Percentiles rank a stretch among this genome's conserved stretches.
Conservation (phyloP, 2,329 filamentous ascomycete genomes). For the Cladosporium sp. region DNA sequence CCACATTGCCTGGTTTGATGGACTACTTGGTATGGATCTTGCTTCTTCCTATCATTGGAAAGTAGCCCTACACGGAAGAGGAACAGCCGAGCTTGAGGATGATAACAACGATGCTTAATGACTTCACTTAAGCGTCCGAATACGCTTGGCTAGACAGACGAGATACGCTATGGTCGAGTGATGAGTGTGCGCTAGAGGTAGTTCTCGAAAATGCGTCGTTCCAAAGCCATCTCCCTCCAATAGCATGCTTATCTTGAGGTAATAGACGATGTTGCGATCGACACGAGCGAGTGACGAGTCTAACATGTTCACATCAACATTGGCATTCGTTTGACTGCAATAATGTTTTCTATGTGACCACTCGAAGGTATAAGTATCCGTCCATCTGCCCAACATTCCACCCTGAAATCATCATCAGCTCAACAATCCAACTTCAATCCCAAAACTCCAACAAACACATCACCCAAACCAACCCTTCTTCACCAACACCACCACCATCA, state of each 20-base stretch:
- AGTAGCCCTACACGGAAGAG: neutral
- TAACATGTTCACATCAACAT: too few relatives aligned
- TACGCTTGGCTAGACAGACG: neutral
- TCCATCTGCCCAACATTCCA: neutral
- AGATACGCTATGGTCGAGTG: conserved; percentile 12
- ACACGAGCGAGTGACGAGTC: neutral
- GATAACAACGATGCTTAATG: conserved; percentile 1
- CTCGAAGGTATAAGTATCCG: conserved; percentile 6
- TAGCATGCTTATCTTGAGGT: conserved; percentile 1
- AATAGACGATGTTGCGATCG: neutral
- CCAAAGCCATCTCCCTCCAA: neutral
- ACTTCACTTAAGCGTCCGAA: conserved; percentile 1
- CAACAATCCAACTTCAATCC: conserved; percentile 2
- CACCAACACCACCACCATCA: conserved; percentile 2
- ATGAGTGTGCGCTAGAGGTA: too few relatives aligned
- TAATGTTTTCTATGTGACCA: too few relatives aligned
- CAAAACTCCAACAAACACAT: neutral
- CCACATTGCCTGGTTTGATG: too few relatives aligned
- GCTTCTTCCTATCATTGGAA: neutral
- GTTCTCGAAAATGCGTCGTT: too few relatives aligned
- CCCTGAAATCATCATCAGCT: neutral
- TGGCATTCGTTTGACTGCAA: too few relatives aligned
- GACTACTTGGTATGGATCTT: neutral
- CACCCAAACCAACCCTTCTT: neutral
- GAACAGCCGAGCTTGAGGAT: neutral